Evolutionary conservation across 768 basidiomycete genomes (phyloP), one percentile per base, ranked within the genome.

Genomic region (Hebeloma cylindrosporum): DNA sequence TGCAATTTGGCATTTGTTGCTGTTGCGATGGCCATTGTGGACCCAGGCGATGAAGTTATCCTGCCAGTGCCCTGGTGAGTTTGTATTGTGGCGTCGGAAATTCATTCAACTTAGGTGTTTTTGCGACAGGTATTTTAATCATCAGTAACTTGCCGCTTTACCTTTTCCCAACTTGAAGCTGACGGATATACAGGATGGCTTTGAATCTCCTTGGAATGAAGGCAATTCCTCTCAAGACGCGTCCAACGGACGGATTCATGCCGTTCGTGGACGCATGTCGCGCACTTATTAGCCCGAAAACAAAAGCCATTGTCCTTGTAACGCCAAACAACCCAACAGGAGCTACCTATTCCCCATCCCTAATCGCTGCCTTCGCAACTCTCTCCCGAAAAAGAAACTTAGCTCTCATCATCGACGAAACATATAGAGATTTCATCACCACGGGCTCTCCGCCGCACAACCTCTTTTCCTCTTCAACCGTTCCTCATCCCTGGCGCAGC

Each of bases 301-400:
- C 84, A 0, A 74, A 73, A 38, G 88, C 85, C 0, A 86, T 93
- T 33, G 75, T 80, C 3, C 75, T 93, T 1, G 82, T 90, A 26
- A 78, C 85, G 0, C 88, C 88, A 7, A 89, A 88, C 51, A 90
- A 90, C 52, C 86, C 85, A 74, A 90, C 88, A 0, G 91, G 91
- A 4, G 79, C 83, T 0, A 75, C 77, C 1, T 90, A 90, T 54
- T 62, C 83, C 0, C 73, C 78, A 0, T 55, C 62, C 0, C 70
- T 88, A 4, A 62, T 93, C 18, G 60, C 68, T 0, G 65, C 75
- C 4, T 93, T 91, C 52, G 75, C 77, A 2, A 52, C 66, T 0
- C 74, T 93, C 2, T 85, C 88, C 0, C 64, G 57, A 16, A 65
- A 73, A 39, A 61, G 71, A 20, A 68, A 72, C 1, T 55, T 91